phyloP scores from a whole-genome alignment of 768 basidiomycete genomes.

The Trametes cubensis region DNA sequence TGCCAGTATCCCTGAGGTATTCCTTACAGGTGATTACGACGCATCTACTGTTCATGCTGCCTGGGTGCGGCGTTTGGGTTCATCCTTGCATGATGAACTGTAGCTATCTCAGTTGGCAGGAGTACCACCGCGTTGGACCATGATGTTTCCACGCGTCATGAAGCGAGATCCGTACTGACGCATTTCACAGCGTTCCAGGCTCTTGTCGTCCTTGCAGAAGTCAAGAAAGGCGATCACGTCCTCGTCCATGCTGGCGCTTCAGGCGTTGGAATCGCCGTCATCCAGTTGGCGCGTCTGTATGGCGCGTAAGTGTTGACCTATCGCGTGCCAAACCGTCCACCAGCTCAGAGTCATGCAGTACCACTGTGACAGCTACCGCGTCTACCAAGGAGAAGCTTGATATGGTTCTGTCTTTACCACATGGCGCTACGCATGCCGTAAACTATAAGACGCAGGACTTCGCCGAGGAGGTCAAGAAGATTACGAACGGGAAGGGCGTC shows the following conservation, averaged over 20 bases:
- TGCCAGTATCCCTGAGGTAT: conserved; percentile 86
- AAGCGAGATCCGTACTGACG: background rate
- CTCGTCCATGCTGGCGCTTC: conserved; percentile 91
- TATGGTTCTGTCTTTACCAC: conserved; percentile 67
- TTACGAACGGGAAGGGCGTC: conserved; percentile 71
- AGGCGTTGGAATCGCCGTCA: conserved; percentile 87
- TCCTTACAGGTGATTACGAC: conserved; percentile 68
- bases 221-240: conserved; percentile 72
- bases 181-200: conserved; percentile 57
- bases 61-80: background rate
- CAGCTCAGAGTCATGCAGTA: conserved; percentile 40
- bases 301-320: conserved; percentile 62
- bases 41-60: background rate
- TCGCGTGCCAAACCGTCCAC: conserved; percentile 9
- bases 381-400: conserved; percentile 83
- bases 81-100: too few species aligned
- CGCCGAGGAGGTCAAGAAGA: conserved; percentile 66
- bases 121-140: background rate
- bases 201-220: conserved; percentile 64
- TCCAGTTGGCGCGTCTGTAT: conserved; percentile 77
- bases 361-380: conserved; percentile 80
- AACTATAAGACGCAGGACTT: conserved; percentile 90
- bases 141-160: background rate
- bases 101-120: background rate
- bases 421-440: conserved; percentile 72